phyloP scores from a whole-genome alignment of 176 grass and related monocot species.

The Oryza officinalis region DNA sequence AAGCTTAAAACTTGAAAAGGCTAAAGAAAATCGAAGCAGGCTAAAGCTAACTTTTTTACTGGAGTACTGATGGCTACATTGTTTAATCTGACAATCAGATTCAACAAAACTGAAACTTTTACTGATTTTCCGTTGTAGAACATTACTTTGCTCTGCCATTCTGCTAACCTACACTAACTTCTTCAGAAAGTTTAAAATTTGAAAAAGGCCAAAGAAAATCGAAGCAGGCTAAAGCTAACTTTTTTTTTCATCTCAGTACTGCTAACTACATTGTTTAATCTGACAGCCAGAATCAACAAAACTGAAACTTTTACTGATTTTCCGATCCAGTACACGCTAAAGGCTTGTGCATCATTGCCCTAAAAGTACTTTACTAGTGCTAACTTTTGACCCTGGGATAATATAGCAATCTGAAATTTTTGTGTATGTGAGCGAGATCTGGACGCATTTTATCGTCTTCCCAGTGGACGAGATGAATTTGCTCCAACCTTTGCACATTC shows the following conservation, averaged over 20 bases:
- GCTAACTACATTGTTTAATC: background rate
- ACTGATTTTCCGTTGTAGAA: background rate
- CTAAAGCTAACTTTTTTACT: background rate
- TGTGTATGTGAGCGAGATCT: background rate
- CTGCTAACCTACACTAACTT: background rate
- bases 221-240: background rate
- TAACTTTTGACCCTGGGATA: background rate
- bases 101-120: background rate
- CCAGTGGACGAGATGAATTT: background rate
- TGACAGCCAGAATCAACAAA: background rate
- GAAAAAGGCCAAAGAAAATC: background rate
- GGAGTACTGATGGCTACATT: background rate
- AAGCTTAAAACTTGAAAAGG: background rate
- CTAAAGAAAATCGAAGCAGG: slow-evolving; percentile 9
- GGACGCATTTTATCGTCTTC: slow-evolving; percentile 6
- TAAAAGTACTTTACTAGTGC: background rate
- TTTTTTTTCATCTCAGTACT: background rate
- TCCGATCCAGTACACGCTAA: background rate
- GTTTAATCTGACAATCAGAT: background rate
- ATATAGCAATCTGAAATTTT: background rate
- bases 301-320: background rate
- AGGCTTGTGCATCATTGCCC: background rate
- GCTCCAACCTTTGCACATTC: slow-evolving; percentile 1
- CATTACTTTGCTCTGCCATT: background rate
- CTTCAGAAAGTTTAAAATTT: background rate